phyloP scores from a whole-genome alignment of 352 stramenopile species.

The Aphanomyces stellatus region DNA sequence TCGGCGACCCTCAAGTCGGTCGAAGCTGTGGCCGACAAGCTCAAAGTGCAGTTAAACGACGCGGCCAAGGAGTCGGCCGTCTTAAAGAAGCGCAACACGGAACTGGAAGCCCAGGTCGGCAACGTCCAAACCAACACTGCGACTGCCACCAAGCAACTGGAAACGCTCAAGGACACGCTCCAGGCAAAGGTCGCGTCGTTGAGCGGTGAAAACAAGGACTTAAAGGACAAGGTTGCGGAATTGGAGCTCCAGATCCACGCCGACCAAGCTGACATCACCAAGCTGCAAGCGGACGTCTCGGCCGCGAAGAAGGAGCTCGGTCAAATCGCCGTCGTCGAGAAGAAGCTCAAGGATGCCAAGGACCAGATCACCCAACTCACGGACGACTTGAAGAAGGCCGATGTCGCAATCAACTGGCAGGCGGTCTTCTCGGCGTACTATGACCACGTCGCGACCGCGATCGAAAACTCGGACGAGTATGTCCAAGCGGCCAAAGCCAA shows the following conservation, averaged over 20 bases:
- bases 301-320: not conserved
- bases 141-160: not conserved
- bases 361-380: not conserved
- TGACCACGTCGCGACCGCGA: not conserved
- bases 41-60: not conserved
- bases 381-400: not conserved
- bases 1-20: not conserved
- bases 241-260: not conserved
- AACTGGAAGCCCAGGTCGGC: not conserved
- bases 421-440: slow-evolving; percentile 14
- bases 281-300: not conserved
- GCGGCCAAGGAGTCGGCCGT: not conserved
- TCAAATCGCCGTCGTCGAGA: slow-evolving; percentile 4
- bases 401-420: not conserved
- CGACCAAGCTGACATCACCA: not conserved
- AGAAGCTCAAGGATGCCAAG: slow-evolving; percentile 4
- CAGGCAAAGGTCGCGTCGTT: slow-evolving; percentile 1
- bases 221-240: slow-evolving; percentile 15
- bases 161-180: not conserved
- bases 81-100: slow-evolving; percentile 4
- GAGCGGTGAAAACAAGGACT: not conserved
- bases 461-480: slow-evolving; percentile 12
- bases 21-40: not conserved
- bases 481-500: not conserved
- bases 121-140: not conserved